phyloP scores from a whole-genome alignment of 2,329 filamentous ascomycete species.

The Claviceps monticola region DNA sequence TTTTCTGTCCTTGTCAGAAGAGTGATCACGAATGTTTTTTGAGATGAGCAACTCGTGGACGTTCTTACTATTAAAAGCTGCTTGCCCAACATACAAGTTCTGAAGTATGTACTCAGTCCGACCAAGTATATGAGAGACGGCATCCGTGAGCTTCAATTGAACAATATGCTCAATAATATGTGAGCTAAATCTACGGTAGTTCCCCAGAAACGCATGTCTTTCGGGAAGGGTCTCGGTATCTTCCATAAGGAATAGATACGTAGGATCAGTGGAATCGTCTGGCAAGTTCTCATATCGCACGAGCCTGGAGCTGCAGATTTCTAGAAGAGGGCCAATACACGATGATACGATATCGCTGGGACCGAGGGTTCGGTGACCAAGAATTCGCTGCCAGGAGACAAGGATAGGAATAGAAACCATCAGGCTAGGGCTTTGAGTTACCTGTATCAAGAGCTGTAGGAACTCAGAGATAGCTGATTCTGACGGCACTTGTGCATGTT shows the following conservation, averaged over 20 bases:
- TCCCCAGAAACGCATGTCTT: slow-evolving; percentile 85
- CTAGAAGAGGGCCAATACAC: slow-evolving; percentile 62
- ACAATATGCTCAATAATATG: slow-evolving; percentile 82
- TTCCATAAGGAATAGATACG: slow-evolving; percentile 70
- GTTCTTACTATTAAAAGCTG: slow-evolving; percentile 49
- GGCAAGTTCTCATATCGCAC: slow-evolving; percentile 80
- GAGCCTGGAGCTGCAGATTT: slow-evolving; percentile 70
- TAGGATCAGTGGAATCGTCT: slow-evolving; percentile 67
- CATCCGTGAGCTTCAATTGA: slow-evolving; percentile 66
- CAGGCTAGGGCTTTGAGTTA: slow-evolving; percentile 75
- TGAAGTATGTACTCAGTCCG: slow-evolving; percentile 62
- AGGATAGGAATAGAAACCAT: slow-evolving; percentile 88
- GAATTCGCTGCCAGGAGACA: slow-evolving; percentile 74
- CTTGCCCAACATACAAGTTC: slow-evolving; percentile 58
- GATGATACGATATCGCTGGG: slow-evolving; percentile 44
- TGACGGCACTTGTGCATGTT: slow-evolving; percentile 51
- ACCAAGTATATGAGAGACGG: slow-evolving; percentile 73
- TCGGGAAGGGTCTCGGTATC: slow-evolving; percentile 94
- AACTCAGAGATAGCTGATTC: slow-evolving; percentile 57
- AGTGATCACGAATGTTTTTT: neutral
- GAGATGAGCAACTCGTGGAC: neutral
- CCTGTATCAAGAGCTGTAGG: slow-evolving; percentile 62
- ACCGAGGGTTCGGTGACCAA: slow-evolving; percentile 58
- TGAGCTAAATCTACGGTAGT: slow-evolving; percentile 83
- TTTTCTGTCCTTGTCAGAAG: slow-evolving; percentile 24